Conservation (phyloP, 2,329 filamentous ascomycete species). For the Mycogone perniciosa region DNA sequence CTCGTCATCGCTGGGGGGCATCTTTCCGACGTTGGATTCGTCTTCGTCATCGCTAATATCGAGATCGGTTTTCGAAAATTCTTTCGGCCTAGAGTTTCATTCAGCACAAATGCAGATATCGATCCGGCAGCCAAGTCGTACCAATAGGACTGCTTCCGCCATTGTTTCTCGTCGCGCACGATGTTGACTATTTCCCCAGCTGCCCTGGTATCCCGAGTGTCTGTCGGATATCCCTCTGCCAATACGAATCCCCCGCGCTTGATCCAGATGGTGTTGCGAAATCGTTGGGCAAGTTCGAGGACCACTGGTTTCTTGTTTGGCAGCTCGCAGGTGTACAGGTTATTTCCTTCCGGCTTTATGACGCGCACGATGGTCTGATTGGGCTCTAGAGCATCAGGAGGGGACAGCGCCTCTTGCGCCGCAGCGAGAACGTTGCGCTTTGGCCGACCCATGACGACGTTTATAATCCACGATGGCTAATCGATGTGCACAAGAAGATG, state of each 20-base stretch:
- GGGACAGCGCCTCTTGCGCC: constrained; percentile 61
- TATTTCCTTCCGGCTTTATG: constrained; percentile 79
- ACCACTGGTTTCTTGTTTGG: constrained; percentile 60
- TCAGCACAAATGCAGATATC: background rate
- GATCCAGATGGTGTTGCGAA: constrained; percentile 91
- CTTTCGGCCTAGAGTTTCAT: constrained; percentile 57
- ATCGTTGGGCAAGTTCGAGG: constrained; percentile 75
- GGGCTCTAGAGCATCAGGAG: constrained; percentile 51
- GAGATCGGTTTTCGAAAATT: constrained; percentile 64
- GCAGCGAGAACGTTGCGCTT: constrained; percentile 74
- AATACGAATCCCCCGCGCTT: constrained; percentile 83
- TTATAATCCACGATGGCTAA: background rate
- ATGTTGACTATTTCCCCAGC: constrained; percentile 88
- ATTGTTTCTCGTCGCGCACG: constrained; percentile 82
- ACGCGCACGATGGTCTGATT: constrained; percentile 70
- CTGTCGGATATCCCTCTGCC: constrained; percentile 59
- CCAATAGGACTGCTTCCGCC: constrained; percentile 89
- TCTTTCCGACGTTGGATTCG: constrained; percentile 73
- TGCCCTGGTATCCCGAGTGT: constrained; percentile 69
- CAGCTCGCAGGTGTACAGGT: constrained; percentile 73
- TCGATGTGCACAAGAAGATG: background rate
- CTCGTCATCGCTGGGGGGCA: constrained; percentile 77
- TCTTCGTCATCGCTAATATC: constrained; percentile 64
- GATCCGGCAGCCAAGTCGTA: constrained; percentile 32
- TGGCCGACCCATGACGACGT: constrained; percentile 29